Evolutionary conservation across 2,329 filamentous ascomycete genomes (phyloP).

Genomic region (Xylariaceae sp.): DNA sequence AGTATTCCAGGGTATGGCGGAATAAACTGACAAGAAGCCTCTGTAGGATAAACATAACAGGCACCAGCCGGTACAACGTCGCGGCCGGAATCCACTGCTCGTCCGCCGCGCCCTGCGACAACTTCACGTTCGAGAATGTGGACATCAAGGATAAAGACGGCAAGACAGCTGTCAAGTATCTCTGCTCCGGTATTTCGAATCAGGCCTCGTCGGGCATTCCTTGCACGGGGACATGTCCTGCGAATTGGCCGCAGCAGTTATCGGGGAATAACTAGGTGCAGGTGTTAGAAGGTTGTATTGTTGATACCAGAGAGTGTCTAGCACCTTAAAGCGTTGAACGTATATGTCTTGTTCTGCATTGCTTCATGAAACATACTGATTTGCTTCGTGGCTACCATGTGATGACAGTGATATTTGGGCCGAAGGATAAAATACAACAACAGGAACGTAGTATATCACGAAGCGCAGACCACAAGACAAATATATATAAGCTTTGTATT

Average conservation of each 20-base stretch:
- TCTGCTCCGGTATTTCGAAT: slow-evolving; percentile 41
- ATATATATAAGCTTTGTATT: no score
- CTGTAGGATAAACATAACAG: slow-evolving; percentile 45
- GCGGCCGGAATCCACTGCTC: slow-evolving; percentile 44
- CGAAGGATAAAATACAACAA: no score
- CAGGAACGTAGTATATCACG: no score
- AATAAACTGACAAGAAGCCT: no score
- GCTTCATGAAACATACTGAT: no score
- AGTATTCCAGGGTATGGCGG: no score
- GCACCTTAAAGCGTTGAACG: no score
- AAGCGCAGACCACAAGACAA: no score
- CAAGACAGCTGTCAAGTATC: slow-evolving; percentile 34
- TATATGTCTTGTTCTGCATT: no score
- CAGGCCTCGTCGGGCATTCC: slow-evolving; percentile 31
- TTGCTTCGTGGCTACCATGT: no score
- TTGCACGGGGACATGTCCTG: slow-evolving; percentile 36
- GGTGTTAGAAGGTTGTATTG: not conserved
- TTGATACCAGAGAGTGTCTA: no score
- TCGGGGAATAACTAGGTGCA: slow-evolving; percentile 23
- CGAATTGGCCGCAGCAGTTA: slow-evolving; percentile 36
- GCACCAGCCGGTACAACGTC: slow-evolving; percentile 46
- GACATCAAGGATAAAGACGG: slow-evolving; percentile 41
- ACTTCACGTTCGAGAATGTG: slow-evolving; percentile 42
- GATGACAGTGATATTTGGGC: no score
- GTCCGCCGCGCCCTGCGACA: slow-evolving; percentile 39